Evolutionary conservation across 805 yeast genomes (phyloP).

Genomic region (Wickerhamomyces bisporus): DNA sequence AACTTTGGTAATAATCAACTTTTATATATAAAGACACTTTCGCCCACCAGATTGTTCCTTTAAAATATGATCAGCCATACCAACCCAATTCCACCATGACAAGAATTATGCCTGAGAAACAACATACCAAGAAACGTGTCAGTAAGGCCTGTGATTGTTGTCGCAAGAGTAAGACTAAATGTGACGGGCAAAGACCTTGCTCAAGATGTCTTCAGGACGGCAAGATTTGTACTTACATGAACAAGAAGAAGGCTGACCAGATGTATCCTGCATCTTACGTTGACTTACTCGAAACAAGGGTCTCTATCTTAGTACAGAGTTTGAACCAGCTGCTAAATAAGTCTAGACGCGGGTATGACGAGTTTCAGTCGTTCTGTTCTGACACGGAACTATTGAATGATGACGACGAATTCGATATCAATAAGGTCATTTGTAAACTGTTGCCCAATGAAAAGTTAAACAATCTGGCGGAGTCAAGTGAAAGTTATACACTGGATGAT

Average conservation of each 20-base stretch:
- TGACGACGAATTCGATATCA: conserved; percentile 22
- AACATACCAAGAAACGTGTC: conserved; percentile 26
- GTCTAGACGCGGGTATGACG: conserved; percentile 7
- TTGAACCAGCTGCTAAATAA: conserved; percentile 25
- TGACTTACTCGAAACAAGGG: conserved; percentile 44
- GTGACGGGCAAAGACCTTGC: conserved; percentile 45
- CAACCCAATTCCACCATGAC: too few species aligned
- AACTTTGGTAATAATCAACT: too few species aligned
- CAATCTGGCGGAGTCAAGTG: conserved; percentile 21
- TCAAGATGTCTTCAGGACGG: conserved; percentile 47
- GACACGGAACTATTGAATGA: conserved; percentile 15
- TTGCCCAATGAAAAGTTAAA: conserved; percentile 19
- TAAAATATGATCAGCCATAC: too few species aligned
- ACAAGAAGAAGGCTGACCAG: conserved; percentile 44
- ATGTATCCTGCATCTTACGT: conserved; percentile 41
- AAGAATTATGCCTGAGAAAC: too few species aligned
- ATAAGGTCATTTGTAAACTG: conserved; percentile 20
- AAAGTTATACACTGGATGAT: conserved; percentile 18
- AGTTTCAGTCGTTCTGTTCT: conserved; percentile 13
- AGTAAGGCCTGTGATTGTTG: conserved; percentile 44
- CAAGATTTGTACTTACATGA: conserved; percentile 52
- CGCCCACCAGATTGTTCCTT: too few species aligned
- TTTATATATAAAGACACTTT: too few species aligned
- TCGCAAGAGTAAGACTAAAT: conserved; percentile 39
- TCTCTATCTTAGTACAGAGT: conserved; percentile 41